Percentiles rank a stretch among this genome's conserved stretches.
These are phyloP conservation scores for Alternaria sp. DNA, from an alignment of 2,329 filamentous ascomycete genomes.

Conservation along the genomic window DNA sequence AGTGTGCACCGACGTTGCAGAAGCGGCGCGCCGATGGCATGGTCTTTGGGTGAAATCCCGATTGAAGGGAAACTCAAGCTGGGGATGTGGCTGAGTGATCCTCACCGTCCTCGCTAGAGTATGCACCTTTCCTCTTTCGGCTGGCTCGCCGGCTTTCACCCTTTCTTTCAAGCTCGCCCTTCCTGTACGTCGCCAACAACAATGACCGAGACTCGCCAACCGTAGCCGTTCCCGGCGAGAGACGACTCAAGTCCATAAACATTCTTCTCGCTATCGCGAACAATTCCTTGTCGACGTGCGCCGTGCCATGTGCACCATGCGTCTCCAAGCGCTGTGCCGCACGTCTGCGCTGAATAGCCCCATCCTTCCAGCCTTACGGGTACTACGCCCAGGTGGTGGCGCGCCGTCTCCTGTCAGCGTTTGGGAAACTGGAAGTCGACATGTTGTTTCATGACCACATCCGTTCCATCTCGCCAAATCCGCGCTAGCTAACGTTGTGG, in stretches of 20 bases:
- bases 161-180: background rate
- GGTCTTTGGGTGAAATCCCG: background rate
- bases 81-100: conserved; percentile 1
- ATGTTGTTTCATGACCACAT: background rate
- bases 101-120: background rate
- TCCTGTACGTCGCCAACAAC: background rate
- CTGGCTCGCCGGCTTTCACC: background rate
- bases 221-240: background rate
- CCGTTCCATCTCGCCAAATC: conserved; percentile 7
- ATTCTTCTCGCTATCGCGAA: background rate
- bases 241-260: background rate
- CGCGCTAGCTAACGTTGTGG: conserved; percentile 6
- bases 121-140: background rate
- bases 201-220: background rate
- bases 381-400: conserved; percentile 2
- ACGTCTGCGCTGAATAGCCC: background rate
- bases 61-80: background rate
- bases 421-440: conserved; percentile 1
- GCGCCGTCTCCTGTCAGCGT: conserved; percentile 13
- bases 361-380: conserved; percentile 4
- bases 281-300: background rate
- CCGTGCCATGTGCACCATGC: background rate
- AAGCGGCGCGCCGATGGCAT: background rate
- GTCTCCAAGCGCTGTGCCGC: background rate
- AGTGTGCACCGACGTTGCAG: background rate